Evolutionary conservation across 352 stramenopile species (phyloP), one percentile per base, ranked within the genome.

Genomic region (Pythium chondricola): DNA sequence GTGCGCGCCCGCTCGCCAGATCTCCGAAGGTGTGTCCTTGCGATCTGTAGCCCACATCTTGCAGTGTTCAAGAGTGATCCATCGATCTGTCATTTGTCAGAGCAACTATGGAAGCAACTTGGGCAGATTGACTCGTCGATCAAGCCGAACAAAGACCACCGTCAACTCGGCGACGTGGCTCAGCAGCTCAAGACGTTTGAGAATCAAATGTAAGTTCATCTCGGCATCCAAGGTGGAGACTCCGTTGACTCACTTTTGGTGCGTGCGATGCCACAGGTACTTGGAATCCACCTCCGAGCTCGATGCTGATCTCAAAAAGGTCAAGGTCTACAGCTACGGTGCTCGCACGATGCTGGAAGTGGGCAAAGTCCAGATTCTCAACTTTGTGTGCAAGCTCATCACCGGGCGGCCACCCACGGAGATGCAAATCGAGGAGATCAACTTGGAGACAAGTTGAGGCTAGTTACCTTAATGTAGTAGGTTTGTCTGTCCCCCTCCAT

Each of bases 321-420:
- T 88, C 48, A 83, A 80, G 50, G 80, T 83, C 42, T 89, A 78
- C 38, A 57, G 62, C 32, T 93, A 87, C 49, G 82, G 79, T 5
- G 48, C 77, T 11, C 72, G 82, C 4, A 72, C 82, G 30, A 54
- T 77, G 21, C 56, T 85, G 30, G 82, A 93, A 72, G 74, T 93
- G n/a, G 69, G 79, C 62, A 91, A 93, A 47, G 61, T 83, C 27
- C 77, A 89, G 58, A 91, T 93, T 52, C 67, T 93, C 32, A 88
- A 88, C 52, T 93, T 93, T 43, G 76, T 93, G 13, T 91, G 82
- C 77, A 91, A 90, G 80, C 52, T 92, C 9, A 78, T 89, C 51
- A 88, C 77, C 4, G 69, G 67, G 18, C 67, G 66, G 18, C 77
- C 77, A 42, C 80, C 80, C 10, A 78, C 69, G 16, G 74, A 88